Evolutionary conservation across 2,329 filamentous ascomycete genomes (phyloP).

Genomic region (Aspergillus luchuensis): DNA sequence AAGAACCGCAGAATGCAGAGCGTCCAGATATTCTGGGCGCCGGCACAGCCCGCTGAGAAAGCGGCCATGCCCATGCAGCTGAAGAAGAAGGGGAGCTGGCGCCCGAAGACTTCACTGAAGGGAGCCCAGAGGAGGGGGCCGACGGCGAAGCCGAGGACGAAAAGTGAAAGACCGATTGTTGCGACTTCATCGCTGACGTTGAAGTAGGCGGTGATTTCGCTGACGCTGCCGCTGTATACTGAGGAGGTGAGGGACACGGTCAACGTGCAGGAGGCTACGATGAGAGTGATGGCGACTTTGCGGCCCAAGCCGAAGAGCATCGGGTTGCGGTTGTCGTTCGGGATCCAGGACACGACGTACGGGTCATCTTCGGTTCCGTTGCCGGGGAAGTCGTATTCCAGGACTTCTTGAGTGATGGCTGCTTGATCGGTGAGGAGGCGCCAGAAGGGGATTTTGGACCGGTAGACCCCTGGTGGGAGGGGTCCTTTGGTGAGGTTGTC

Average conservation of each 20-base stretch:
- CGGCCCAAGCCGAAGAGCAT: constrained; percentile 2
- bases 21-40: constrained; percentile 6
- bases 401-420: constrained; percentile 4
- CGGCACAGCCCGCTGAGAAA: constrained; percentile 2
- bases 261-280: constrained; percentile 4
- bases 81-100: constrained; percentile 3
- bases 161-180: constrained; percentile 1
- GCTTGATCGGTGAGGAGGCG: constrained; percentile 5
- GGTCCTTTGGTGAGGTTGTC: background rate
- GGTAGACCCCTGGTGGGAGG: background rate
- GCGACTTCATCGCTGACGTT: background rate
- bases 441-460: constrained; percentile 1
- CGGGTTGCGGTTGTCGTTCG: constrained; percentile 4
- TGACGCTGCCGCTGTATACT: constrained; percentile 6
- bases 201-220: background rate
- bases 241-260: constrained; percentile 7
- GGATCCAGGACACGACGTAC: constrained; percentile 7
- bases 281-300: constrained; percentile 3
- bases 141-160: constrained; percentile 7
- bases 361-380: constrained; percentile 2
- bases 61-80: constrained; percentile 7
- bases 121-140: constrained; percentile 6
- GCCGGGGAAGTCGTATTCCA: constrained; percentile 4
- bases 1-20: constrained; percentile 6
- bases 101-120: constrained; percentile 4